Percentiles rank a stretch among this genome's conserved stretches.
phyloP scores from a whole-genome alignment of 495 filamentous ascomycete species.

The Hypoxylon lenormandii region DNA sequence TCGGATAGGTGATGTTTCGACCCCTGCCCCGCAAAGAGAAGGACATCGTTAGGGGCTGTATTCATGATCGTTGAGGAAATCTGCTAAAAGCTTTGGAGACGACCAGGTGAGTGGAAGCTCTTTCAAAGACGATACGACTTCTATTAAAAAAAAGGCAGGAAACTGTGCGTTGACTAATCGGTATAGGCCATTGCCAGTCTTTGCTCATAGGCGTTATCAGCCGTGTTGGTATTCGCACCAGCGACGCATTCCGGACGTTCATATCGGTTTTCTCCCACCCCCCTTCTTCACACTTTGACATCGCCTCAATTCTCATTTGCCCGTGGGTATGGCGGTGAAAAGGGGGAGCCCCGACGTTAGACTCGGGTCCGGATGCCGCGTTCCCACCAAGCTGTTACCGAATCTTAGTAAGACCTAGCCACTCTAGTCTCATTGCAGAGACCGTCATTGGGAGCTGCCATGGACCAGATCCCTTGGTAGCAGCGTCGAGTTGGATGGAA shows the following conservation, averaged over 20 bases:
- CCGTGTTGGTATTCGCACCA: background rate
- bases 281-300: background rate
- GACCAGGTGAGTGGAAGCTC: background rate
- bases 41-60: constrained; percentile 11
- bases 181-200: background rate
- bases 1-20: constrained; percentile 27
- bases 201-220: background rate
- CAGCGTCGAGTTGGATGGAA: too few relatives aligned
- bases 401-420: too few relatives aligned
- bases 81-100: background rate
- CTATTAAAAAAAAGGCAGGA: background rate
- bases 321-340: too few relatives aligned
- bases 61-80: constrained; percentile 36
- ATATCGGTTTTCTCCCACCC: background rate
- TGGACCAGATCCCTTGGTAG: too few relatives aligned
- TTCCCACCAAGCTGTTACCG: background rate
- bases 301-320: background rate
- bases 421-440: too few relatives aligned
- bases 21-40: constrained; percentile 24
- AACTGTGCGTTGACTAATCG: background rate
- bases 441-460: too few relatives aligned
- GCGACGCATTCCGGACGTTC: background rate
- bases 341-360: background rate
- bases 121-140: background rate
- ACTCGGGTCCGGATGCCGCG: background rate